Evolutionary conservation across 2,329 filamentous ascomycete species (phyloP).

Genomic region (Cercospora nicotianae): DNA sequence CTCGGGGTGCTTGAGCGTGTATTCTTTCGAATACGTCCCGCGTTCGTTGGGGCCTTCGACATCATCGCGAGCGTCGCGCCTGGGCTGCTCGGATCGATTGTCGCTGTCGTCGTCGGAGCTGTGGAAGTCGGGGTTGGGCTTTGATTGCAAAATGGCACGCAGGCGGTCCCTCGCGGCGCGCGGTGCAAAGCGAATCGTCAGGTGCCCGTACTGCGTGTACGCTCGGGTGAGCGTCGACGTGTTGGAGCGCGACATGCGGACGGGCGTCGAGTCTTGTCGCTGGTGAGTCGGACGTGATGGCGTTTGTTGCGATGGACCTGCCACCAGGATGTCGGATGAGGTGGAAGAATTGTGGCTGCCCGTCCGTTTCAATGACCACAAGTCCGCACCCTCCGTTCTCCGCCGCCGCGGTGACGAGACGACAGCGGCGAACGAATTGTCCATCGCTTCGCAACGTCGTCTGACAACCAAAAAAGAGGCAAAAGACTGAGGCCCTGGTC

Average conservation of each 20-base stretch:
- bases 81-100: not conserved
- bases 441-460: constrained; percentile 12
- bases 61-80: constrained; percentile 7
- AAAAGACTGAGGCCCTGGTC: constrained; percentile 8
- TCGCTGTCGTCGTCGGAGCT: constrained; percentile 9
- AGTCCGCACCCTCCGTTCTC: constrained; percentile 9
- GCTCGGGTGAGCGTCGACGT: constrained; percentile 4
- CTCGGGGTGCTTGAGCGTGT: constrained; percentile 35
- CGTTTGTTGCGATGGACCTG: constrained; percentile 19
- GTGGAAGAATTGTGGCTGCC: constrained; percentile 27
- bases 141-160: constrained; percentile 18
- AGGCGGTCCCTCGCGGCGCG: constrained; percentile 17
- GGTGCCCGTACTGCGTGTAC: constrained; percentile 10
- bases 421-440: constrained; percentile 1
- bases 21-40: constrained; percentile 37
- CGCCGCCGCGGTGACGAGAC: constrained; percentile 18
- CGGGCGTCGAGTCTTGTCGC: not conserved
- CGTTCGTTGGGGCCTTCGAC: constrained; percentile 34
- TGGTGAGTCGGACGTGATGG: not conserved
- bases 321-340: constrained; percentile 34
- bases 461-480: constrained; percentile 3
- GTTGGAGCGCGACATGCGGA: constrained; percentile 7
- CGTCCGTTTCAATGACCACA: constrained; percentile 18
- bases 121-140: constrained; percentile 14
- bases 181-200: constrained; percentile 20